These are phyloP conservation scores for Fusarium albidum DNA, from an alignment of 2,329 filamentous ascomycete genomes.

Conservation along the genomic window DNA sequence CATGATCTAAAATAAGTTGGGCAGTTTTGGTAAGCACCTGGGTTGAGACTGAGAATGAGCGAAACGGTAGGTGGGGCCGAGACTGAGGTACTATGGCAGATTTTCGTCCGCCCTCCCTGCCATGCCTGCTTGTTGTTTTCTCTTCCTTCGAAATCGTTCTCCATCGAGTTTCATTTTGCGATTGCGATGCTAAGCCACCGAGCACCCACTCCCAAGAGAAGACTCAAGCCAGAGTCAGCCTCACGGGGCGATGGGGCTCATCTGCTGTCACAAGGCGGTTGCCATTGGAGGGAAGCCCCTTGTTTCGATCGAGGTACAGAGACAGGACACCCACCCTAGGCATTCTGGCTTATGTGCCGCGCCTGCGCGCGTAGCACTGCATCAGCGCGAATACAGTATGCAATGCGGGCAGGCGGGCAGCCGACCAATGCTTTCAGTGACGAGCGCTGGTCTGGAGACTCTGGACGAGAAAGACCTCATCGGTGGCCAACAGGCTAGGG, in stretches of 20 bases:
- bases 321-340: neutral
- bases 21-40: too few species aligned
- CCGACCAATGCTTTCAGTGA: neutral
- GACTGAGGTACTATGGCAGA: too few species aligned
- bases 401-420: neutral
- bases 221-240: slow-evolving; percentile 21
- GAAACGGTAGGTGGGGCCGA: too few species aligned
- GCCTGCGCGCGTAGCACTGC: slow-evolving; percentile 1
- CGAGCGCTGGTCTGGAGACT: neutral
- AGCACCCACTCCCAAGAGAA: neutral
- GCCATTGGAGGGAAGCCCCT: slow-evolving; percentile 14
- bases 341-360: neutral
- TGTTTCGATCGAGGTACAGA: neutral
- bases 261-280: slow-evolving; percentile 18
- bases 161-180: slow-evolving; percentile 19
- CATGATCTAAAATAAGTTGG: too few species aligned
- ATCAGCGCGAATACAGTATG: neutral
- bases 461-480: slow-evolving; percentile 2
- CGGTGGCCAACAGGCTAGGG: slow-evolving; percentile 13
- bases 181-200: slow-evolving; percentile 11
- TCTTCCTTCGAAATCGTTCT: slow-evolving; percentile 1
- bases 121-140: neutral
- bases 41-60: too few species aligned
- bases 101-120: too few species aligned
- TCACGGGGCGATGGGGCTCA: slow-evolving; percentile 8